Base-by-base conservation (phyloP, 345 rosid species). In the Limnanthes douglasii region DNA sequence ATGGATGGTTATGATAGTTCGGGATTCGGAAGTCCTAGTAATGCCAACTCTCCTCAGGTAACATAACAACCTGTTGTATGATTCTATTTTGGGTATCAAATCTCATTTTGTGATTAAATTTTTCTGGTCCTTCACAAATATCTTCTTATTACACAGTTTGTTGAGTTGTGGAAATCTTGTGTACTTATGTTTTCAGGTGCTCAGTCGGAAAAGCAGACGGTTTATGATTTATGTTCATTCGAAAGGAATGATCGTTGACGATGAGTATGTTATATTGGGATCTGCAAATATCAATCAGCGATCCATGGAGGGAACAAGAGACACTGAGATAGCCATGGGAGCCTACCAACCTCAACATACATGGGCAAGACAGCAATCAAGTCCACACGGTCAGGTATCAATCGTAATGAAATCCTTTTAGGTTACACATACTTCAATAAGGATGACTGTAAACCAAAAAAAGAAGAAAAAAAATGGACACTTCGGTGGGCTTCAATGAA, bases 261-360 rank as follows among this genome's bases (percentile, higher is more conserved):
- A 83, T 22, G 95, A 88, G 37, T 83, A 69, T 56, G 76, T 76
- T 17, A 47, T 88, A 32, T 26, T 88, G 59, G 97, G 97, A 14
- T 88, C 97, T 39, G 97, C 97, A 19, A 88, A 88, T 57, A 88
- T 88, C 61, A 83, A 88, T 50, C 97, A 83, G 59, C 81, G 97
- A 4, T 88, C 97, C 24, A 72, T 88, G 84, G 97, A 88, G 46
- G 95, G 95, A 36, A 71, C 95, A 6, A 65, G 97, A 64, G 97
- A 83, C 41, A 78, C 95, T 5, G 95, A 88, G 65, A 88, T 88
- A 38, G 97, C 97, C 26, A 88, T 88, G 95, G 97, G 97, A 42
- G 81, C 97, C 37, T 88, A 88, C 56, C 97, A 88, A 64, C 97
- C 95, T 51, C 68, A 54, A 26, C 65, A 88, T 65, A 76, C 93